phyloP scores from a whole-genome alignment of 2,329 filamentous ascomycete genomes.

The Incumbomyces lentus region DNA sequence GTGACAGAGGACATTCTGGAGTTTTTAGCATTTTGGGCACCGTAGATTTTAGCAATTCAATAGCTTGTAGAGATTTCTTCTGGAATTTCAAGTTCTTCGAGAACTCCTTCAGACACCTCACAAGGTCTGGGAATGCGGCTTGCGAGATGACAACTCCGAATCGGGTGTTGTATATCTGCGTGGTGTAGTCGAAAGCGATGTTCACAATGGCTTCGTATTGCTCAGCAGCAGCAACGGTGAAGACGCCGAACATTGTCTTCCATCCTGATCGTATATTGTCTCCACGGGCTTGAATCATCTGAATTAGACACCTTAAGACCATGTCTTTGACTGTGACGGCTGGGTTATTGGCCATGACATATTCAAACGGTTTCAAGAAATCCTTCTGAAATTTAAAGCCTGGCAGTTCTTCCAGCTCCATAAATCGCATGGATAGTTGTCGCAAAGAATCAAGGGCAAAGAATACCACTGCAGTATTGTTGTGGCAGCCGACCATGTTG shows the following conservation, averaged over 20 bases:
- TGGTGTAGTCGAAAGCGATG: constrained; percentile 92
- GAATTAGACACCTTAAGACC: constrained; percentile 87
- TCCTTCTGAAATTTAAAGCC: constrained; percentile 99
- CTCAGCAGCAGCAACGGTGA: constrained; percentile 87
- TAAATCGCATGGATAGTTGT: constrained; percentile 94
- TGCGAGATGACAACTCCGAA: constrained; percentile 96
- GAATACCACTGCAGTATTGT: constrained; percentile 92
- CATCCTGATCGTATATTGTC: constrained; percentile 96
- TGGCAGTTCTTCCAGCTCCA: constrained; percentile 94
- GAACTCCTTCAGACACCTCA: constrained; percentile 95
- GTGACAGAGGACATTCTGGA: constrained; percentile 83
- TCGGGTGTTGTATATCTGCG: constrained; percentile 85
- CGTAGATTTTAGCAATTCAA: constrained; percentile 87
- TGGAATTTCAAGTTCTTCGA: constrained; percentile 98
- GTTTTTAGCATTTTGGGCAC: constrained; percentile 92
- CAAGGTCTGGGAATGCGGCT: constrained; percentile 88
- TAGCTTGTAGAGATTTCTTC: constrained; percentile 92
- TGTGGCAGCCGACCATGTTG: constrained; percentile 92
- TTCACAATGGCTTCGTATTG: constrained; percentile 93
- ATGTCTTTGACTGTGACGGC: constrained; percentile 94
- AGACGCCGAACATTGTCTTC: constrained; percentile 99
- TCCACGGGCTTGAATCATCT: constrained; percentile 96
- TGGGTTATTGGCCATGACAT: constrained; percentile 87
- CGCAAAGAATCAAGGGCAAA: constrained; percentile 92
- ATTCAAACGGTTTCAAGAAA: constrained; percentile 95